Percentiles rank a stretch among this genome's conserved stretches.
These are phyloP conservation scores for Hymenoscyphus albidus DNA, from an alignment of 2,329 filamentous ascomycete species.

Conservation along the genomic window DNA sequence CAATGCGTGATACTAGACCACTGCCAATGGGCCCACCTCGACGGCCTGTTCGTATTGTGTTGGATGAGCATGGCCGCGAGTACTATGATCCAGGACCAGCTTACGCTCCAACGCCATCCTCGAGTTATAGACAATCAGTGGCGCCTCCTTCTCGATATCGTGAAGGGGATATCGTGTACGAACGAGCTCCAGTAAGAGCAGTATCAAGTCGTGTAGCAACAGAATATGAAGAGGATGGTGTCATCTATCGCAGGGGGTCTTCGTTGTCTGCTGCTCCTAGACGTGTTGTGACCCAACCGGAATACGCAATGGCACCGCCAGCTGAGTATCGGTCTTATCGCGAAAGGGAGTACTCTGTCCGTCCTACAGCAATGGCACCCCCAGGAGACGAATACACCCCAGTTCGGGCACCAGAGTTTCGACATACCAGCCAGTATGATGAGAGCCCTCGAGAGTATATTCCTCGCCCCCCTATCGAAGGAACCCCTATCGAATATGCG, in stretches of 20 bases:
- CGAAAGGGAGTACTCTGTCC: slow-evolving; percentile 55
- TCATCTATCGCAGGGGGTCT: slow-evolving; percentile 49
- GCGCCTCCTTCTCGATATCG: slow-evolving; percentile 45
- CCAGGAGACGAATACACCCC: slow-evolving; percentile 41
- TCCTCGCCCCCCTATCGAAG: slow-evolving; percentile 30
- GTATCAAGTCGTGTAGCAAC: slow-evolving; percentile 28
- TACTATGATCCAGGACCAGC: slow-evolving; percentile 59
- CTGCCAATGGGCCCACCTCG: slow-evolving; percentile 47
- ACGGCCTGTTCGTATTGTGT: slow-evolving; percentile 61
- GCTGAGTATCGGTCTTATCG: slow-evolving; percentile 48
- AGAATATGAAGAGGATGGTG: slow-evolving; percentile 32
- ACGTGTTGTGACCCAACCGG: slow-evolving; percentile 60
- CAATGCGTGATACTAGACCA: slow-evolving; percentile 42
- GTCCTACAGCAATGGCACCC: slow-evolving; percentile 36
- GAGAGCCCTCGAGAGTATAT: slow-evolving; percentile 49
- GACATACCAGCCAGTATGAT: slow-evolving; percentile 38
- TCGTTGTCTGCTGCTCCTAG: slow-evolving; percentile 44
- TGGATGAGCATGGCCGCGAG: slow-evolving; percentile 80
- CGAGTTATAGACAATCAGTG: slow-evolving; percentile 49
- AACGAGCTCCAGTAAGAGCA: slow-evolving; percentile 44
- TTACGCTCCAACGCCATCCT: slow-evolving; percentile 41
- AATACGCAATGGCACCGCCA: slow-evolving; percentile 47
- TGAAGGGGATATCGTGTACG: slow-evolving; percentile 61
- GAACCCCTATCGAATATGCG: slow-evolving; percentile 38
- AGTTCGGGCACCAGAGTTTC: slow-evolving; percentile 37